Percentiles rank a stretch among this genome's conserved stretches.
These are phyloP conservation scores for Tetrahymena malaccensis DNA, from an alignment of 73 alveolate genomes.

Conservation along the genomic window DNA sequence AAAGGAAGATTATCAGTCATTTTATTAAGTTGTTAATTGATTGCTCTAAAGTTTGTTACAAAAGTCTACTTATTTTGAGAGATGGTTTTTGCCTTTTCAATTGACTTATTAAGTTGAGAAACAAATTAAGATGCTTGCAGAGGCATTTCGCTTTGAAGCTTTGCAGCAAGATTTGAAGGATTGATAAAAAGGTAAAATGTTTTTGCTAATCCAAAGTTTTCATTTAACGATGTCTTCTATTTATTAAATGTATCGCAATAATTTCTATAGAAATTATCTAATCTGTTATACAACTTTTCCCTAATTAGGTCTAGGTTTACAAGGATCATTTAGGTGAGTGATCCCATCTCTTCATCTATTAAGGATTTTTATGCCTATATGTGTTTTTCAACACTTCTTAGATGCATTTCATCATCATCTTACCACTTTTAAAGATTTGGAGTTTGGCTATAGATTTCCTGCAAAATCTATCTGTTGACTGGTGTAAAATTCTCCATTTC, in stretches of 20 bases:
- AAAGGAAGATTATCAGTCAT: neutral
- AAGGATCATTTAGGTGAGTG: neutral
- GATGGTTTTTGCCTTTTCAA: neutral
- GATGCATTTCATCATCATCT: slow-evolving; percentile 45
- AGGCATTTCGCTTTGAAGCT: neutral
- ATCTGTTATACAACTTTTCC: neutral
- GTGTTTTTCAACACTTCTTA: slow-evolving; percentile 27
- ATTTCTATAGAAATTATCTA: neutral
- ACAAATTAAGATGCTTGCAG: neutral
- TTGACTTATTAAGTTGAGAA: neutral
- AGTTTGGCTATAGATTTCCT: neutral
- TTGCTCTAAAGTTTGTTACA: neutral
- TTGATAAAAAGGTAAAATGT: neutral
- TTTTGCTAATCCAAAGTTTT: neutral
- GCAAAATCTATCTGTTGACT: slow-evolving; percentile 4
- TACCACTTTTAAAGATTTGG: slow-evolving; percentile 30
- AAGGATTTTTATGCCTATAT: slow-evolving; percentile 34
- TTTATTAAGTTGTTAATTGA: neutral
- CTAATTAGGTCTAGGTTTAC: neutral
- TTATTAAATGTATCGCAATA: neutral
- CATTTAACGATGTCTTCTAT: neutral
- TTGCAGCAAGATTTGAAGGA: neutral
- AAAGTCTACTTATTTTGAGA: neutral
- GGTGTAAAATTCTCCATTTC: slow-evolving; percentile 4
- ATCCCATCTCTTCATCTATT: slow-evolving; percentile 14